Evolutionary conservation across 1,284 basidiomycete species (phyloP).

Genomic region (Moesziomyces aphidis): DNA sequence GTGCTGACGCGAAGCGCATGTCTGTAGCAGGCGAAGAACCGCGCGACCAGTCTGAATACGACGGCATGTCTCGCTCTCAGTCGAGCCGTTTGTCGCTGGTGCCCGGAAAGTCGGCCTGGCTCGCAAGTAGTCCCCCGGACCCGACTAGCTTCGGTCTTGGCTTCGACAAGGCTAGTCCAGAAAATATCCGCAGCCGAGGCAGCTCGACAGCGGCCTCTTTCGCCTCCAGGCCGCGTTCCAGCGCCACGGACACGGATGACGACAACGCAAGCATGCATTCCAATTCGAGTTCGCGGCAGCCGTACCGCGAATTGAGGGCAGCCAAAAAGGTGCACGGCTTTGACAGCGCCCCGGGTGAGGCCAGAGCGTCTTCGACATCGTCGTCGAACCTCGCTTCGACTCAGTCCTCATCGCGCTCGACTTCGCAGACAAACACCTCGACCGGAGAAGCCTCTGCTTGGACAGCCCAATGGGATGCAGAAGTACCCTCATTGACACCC

Average conservation of each 20-base stretch:
- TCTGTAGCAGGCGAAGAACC: conserved; percentile 7
- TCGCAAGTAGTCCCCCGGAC: conserved; percentile 49
- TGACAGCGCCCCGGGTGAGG: conserved; percentile 13
- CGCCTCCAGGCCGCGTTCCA: conserved; percentile 17
- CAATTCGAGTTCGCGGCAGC: conserved; percentile 40
- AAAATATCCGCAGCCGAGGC: conserved; percentile 24
- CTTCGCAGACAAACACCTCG: conserved; percentile 6
- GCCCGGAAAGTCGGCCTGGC: conserved; percentile 43
- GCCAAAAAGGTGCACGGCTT: conserved; percentile 37
- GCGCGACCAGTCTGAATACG: conserved; percentile 8
- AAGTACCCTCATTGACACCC: conserved; percentile 39
- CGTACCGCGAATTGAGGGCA: conserved; percentile 41
- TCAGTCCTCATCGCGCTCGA: conserved; percentile 1
- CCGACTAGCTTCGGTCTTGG: conserved; percentile 48
- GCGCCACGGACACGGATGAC: conserved; percentile 40
- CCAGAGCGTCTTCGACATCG: conserved; percentile 6
- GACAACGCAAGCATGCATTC: conserved; percentile 43
- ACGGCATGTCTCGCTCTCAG: conserved; percentile 29
- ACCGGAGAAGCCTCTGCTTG: conserved; percentile 7
- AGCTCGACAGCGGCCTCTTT: conserved; percentile 11
- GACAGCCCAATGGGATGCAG: conserved; percentile 38
- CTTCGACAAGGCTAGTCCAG: conserved; percentile 42
- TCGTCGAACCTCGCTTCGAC: conserved; percentile 18
- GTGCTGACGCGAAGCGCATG: conserved; percentile 28
- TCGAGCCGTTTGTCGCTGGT: conserved; percentile 40